phyloP scores from a whole-genome alignment of 306 rosid species.

The Mucuna pruriens region DNA sequence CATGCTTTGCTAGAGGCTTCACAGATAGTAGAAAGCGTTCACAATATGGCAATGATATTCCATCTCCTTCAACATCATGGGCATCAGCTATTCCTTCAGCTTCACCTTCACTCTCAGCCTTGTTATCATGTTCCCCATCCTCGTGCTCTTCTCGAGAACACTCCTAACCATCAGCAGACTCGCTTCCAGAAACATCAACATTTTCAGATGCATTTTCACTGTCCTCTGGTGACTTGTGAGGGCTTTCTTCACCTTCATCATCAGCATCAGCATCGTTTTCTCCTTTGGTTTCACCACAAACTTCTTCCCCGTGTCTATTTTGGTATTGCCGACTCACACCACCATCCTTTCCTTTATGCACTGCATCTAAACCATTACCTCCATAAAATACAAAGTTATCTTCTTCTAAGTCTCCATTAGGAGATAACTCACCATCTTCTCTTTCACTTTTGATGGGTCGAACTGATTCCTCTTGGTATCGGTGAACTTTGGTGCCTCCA shows the following conservation, averaged over 20 bases:
- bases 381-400: slow-evolving; percentile 82
- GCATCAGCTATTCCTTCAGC: slow-evolving; percentile 98
- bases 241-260: slow-evolving; percentile 95
- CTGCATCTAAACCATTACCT: slow-evolving; percentile 57
- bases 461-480: slow-evolving; percentile 67
- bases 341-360: slow-evolving; percentile 59
- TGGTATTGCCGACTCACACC: slow-evolving; percentile 61
- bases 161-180: slow-evolving; percentile 94
- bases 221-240: slow-evolving; percentile 95
- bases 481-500: slow-evolving; percentile 59
- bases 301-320: slow-evolving; percentile 64
- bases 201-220: slow-evolving; percentile 97
- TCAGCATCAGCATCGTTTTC: slow-evolving; percentile 90
- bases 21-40: slow-evolving; percentile 82
- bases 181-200: slow-evolving; percentile 90
- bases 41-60: slow-evolving; percentile 72
- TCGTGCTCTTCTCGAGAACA: slow-evolving; percentile 94
- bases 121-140: slow-evolving; percentile 84
- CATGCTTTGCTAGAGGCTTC: slow-evolving; percentile 91
- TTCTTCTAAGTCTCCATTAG: slow-evolving; percentile 97
- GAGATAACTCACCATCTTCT: slow-evolving; percentile 99
- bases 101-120: slow-evolving; percentile 99
- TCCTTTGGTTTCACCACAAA: slow-evolving; percentile 75
- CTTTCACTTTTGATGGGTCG: slow-evolving; percentile 78
- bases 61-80: slow-evolving; percentile 91